Percentiles rank a stretch among this genome's conserved stretches.
These are phyloP conservation scores for Neurospora sp. DNA, from an alignment of 495 filamentous ascomycete genomes.

Conservation along the genomic window DNA sequence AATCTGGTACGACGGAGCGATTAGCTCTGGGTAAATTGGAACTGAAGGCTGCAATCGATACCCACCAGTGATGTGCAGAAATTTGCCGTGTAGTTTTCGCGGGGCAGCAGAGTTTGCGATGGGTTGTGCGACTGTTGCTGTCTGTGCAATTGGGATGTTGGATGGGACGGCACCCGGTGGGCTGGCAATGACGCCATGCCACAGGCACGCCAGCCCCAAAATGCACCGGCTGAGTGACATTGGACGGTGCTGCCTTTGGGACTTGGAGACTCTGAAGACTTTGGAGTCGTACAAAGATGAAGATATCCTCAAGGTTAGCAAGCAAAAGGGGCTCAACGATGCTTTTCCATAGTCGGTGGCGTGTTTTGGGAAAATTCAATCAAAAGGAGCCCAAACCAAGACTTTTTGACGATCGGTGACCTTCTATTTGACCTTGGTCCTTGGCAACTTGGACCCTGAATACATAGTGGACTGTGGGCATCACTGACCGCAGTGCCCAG, in stretches of 20 bases:
- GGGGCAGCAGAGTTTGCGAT: slow-evolving; percentile 14
- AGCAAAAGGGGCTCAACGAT: neutral
- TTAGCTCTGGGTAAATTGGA: slow-evolving; percentile 1
- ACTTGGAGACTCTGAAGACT: neutral
- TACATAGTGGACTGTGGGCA: neutral
- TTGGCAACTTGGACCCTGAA: slow-evolving; percentile 6
- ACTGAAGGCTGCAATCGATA: neutral
- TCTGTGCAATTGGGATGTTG: neutral
- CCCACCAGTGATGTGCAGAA: slow-evolving; percentile 91
- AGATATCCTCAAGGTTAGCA: neutral
- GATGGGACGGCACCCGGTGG: slow-evolving; percentile 6
- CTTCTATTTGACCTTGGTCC: neutral
- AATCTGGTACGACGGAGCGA: slow-evolving; percentile 43
- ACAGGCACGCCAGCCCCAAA: slow-evolving; percentile 20
- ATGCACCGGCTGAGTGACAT: slow-evolving; percentile 14
- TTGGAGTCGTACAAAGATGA: neutral
- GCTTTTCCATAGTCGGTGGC: slow-evolving; percentile 5
- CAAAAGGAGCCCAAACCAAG: slow-evolving; percentile 6
- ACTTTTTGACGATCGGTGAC: neutral
- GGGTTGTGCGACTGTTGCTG: slow-evolving; percentile 1
- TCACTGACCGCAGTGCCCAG: neutral
- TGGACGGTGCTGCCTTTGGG: neutral
- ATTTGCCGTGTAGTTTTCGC: slow-evolving; percentile 61
- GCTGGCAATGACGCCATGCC: slow-evolving; percentile 25
- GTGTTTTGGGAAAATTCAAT: neutral